Base-by-base conservation (phyloP, 78 protist genomes). In the Dictyostelium brefeldianum region DNA sequence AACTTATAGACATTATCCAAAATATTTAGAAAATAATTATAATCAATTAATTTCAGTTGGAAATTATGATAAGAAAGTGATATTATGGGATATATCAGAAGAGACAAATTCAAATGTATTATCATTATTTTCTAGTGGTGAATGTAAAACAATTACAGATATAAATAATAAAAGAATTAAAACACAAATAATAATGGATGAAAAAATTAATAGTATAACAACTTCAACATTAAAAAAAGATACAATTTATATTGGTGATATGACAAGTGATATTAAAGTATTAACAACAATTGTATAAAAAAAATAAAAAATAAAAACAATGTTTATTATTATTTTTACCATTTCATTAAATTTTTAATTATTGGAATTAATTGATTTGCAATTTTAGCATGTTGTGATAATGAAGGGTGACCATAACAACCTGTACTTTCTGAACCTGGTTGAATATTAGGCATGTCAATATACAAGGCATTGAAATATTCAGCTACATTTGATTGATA, bases 331-430 rank as follows among this genome's bases (percentile, higher is more conserved):
- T n/a, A n/a, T 77, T 22, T 46, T 69, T 79, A 14, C 95, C 95
- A 90, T 48, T 53, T 29, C 80, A 90, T 67, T 29, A 51, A 56
- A n/a, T 75, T 50, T 67, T 90, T 82, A 48, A 90, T 90, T 56
- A 67, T 48, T 48, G 85, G 95, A 4, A 56, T 59, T 14, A 78
- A 57, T 29, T 62, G 62, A 6, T 27, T 7, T 31, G 89, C 81
- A 81, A 90, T 90, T 12, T 78, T 69, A 12, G 27, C 80, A 77
- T 90, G 95, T 41, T 78, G 89, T 11, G 11, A 11, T 20, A 64
- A n/a, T 51, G 70, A 79, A 7, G 96, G 96, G 25, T 92, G 96
- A 31, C 96, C 89, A 50, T 41, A 12, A 48, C 96, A 92, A 57
- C 96, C 96, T 67, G 22, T 53, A 11, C 71, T 82, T 15, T 36